Evolutionary conservation across 176 grass and related monocot species (phyloP), one percentile per base, ranked within the genome.

Genomic region (Oryza punctata): DNA sequence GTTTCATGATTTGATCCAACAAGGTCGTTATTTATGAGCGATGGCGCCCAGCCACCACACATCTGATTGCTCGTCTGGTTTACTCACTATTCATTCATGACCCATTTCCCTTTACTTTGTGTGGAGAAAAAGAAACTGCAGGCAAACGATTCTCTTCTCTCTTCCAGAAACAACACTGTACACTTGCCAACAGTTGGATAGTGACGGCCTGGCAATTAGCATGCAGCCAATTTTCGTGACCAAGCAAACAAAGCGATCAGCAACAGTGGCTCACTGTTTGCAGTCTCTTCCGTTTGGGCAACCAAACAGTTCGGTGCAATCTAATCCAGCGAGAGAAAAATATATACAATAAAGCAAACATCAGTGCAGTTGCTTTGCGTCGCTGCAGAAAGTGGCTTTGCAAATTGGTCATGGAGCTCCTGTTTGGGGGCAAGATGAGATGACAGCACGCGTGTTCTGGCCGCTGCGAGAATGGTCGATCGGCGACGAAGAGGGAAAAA

Each of bases 401-500:
- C 45, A 27, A 40, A 18, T 73, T 73, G 72, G 57, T 30, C 18
- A 41, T 66, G 77, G 85, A 68, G 61, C 70, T 68, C 60, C 44
- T 52, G 57, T 57, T 47, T 28, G 37, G 8, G 8, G 49, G 52
- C 43, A 30, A 38, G 8, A 1, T 19, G 77, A 38, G 8, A 1
- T 19, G 77, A 77, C 82, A 19, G 74, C 59, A 68, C 65, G 78
- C 72, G 78, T 78, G 78, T n/a, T 73, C 61, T 78, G 79, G 65
- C 84, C 84, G 84, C 88, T 63, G 70, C 65, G 33, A 10, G 59
- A 33, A 73, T 40, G 25, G 44, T 84, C 81, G 5, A 84, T 67
- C 72, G 45, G n/a, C 27, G 2, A 60, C 47, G 76, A 80, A 74
- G 47, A 5, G 61, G 54, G 10, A 33, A 4, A 33, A 33, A 33